Evolutionary conservation across 805 yeast species (phyloP), one percentile per base, ranked within the genome.

Genomic region (Saccharomycopsis sp.): DNA sequence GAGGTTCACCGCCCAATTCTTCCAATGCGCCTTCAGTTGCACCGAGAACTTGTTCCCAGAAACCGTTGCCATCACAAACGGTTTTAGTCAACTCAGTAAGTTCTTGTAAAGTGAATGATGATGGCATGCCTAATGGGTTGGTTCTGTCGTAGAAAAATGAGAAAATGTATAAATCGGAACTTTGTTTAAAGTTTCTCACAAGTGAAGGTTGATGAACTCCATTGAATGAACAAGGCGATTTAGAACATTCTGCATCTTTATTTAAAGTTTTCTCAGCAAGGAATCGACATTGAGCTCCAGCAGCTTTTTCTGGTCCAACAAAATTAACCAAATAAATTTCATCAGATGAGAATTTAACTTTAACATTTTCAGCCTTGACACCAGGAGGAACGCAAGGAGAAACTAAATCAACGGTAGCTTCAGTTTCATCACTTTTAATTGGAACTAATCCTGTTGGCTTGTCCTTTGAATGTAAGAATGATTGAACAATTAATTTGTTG

Each of bases 171-270:
- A 93, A 72, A 58, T 93, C 97, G 33, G 80, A 74, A 26, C 76
- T 63, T 44, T 69, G 69, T 43, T 78, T 73, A 73, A 93, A 93
- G 13, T 95, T 79, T 51, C 72, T 76, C 37, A 77, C 77, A 56
- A 93, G 70, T 3, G 95, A 84, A 6, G 99, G 99, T 69, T 93
- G 98, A 64, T 94, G 95, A 41, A 88, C 84, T 59, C 99, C 98
- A 60, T 90, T 87, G 74, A 93, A 93, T 2, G 97, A 85, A 64
- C 99, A 93, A 44, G 98, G 94, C 47, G 77, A 75, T 26, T 70
- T 59, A 1, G 68, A 60, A 71, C 99, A 93, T 50, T 71, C 77
- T 13, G 75, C 71, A 34, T 88, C 96, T 67, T 90, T 90, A 67
- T 85, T 81, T 59, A 93, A 73, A 34, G 87, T 75, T 43, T 72